Conservation (phyloP, 805 yeast genomes). For the Metschnikowia similis region DNA sequence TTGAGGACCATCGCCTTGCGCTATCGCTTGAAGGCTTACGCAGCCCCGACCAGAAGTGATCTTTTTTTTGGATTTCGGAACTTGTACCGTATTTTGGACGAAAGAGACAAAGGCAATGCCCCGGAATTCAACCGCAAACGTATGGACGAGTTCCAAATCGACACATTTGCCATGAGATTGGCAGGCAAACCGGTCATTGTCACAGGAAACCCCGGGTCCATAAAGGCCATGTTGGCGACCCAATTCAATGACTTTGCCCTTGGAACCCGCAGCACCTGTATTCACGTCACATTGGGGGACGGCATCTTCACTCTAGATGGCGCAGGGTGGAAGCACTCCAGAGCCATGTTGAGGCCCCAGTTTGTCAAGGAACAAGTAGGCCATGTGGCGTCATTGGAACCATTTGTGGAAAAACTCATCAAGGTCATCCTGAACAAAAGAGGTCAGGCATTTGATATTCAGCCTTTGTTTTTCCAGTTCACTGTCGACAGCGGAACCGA, state of each 20-base stretch:
- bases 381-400: slow-evolving; percentile 24
- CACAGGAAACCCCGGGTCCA: slow-evolving; percentile 22
- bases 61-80: slow-evolving; percentile 10
- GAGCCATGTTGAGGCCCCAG: slow-evolving; percentile 27
- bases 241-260: slow-evolving; percentile 24
- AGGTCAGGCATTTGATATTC: slow-evolving; percentile 12
- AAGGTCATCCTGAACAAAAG: slow-evolving; percentile 12
- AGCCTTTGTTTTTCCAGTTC: slow-evolving; percentile 15
- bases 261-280: slow-evolving; percentile 21
- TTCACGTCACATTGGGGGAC: slow-evolving; percentile 22
- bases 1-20: slow-evolving; percentile 1
- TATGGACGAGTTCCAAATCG: slow-evolving; percentile 2
- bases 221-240: slow-evolving; percentile 27
- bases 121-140: slow-evolving; percentile 9
- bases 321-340: slow-evolving; percentile 26
- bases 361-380: slow-evolving; percentile 26
- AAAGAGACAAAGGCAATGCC: slow-evolving; percentile 7
- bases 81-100: slow-evolving; percentile 4
- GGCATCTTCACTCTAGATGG: slow-evolving; percentile 28
- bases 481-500: slow-evolving; percentile 18
- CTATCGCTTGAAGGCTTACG: slow-evolving; percentile 7
- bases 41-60: slow-evolving; percentile 11
- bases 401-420: slow-evolving; percentile 18
- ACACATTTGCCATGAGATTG: slow-evolving; percentile 7
- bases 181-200: slow-evolving; percentile 9